These are phyloP conservation scores for Tuber microsphaerosporum DNA, from an alignment of 495 filamentous ascomycete genomes.

Conservation along the genomic window DNA sequence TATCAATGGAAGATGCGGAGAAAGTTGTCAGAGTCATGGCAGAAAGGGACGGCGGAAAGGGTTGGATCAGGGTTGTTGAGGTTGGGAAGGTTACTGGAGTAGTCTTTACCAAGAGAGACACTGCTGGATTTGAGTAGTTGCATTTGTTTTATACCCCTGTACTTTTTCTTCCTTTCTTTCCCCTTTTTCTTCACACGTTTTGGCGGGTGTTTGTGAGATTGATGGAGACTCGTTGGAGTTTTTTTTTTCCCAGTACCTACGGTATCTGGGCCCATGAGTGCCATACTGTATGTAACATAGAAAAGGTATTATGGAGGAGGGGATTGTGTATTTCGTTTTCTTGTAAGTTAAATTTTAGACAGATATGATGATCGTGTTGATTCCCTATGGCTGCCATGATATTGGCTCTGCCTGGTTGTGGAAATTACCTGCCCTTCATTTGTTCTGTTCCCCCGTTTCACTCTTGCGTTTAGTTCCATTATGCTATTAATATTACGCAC, in stretches of 20 bases:
- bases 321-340: constrained; percentile 1
- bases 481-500: neutral
- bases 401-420: neutral
- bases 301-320: neutral
- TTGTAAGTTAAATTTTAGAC: neutral
- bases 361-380: neutral
- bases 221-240: neutral
- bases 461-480: neutral
- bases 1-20: constrained; percentile 35
- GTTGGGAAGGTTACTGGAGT: constrained; percentile 35
- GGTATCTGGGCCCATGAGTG: neutral
- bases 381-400: neutral
- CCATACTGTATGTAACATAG: neutral
- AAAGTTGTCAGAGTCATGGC: constrained; percentile 34
- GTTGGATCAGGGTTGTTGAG: constrained; percentile 33
- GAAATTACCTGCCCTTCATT: neutral
- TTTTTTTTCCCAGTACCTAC: neutral
- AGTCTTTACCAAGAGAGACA: constrained; percentile 24
- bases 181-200: neutral
- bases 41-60: constrained; percentile 19
- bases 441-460: neutral
- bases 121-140: constrained; percentile 25
- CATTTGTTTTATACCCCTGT: neutral
- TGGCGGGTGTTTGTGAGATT: neutral
- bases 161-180: neutral